Percentiles rank a stretch among this genome's conserved stretches.
These are phyloP conservation scores for Podospora pseudocomata DNA, from an alignment of 495 filamentous ascomycete species.

Conservation along the genomic window DNA sequence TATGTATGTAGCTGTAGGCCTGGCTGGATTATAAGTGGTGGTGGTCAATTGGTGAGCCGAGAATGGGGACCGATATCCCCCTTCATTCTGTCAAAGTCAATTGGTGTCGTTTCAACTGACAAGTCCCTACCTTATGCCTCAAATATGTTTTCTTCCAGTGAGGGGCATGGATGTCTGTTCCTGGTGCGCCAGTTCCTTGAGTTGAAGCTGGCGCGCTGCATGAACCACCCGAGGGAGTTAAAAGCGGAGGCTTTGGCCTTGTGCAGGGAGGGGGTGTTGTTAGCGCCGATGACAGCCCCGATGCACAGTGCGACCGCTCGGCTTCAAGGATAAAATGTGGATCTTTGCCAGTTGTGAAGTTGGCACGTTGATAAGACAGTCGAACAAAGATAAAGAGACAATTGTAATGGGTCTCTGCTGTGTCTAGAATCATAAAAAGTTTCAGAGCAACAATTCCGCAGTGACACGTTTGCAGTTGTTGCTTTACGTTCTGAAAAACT, in stretches of 20 bases:
- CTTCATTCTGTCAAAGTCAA: neutral
- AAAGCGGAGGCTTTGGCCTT: neutral
- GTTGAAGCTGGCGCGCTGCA: neutral
- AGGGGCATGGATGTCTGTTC: constrained; percentile 6
- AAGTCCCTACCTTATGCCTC: neutral
- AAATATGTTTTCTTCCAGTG: neutral
- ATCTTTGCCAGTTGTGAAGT: neutral
- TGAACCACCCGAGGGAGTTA: neutral
- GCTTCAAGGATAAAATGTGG: neutral
- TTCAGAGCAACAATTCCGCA: neutral
- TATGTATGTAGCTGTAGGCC: neutral
- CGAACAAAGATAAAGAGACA: neutral
- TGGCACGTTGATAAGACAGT: neutral
- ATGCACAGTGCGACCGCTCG: constrained; percentile 3
- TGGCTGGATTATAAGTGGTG: neutral
- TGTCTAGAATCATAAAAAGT: neutral
- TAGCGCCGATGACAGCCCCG: neutral
- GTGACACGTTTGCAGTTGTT: neutral
- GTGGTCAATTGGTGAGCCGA: neutral
- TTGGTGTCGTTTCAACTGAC: neutral
- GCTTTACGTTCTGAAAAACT: neutral
- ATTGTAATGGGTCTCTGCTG: neutral
- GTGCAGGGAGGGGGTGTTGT: neutral
- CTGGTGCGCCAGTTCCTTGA: constrained; percentile 3
- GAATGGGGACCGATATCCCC: neutral